Evolutionary conservation across 1,139 yeast species (phyloP), one percentile per base, ranked within the genome.

Genomic region (Yamadazyma friedrichii): DNA sequence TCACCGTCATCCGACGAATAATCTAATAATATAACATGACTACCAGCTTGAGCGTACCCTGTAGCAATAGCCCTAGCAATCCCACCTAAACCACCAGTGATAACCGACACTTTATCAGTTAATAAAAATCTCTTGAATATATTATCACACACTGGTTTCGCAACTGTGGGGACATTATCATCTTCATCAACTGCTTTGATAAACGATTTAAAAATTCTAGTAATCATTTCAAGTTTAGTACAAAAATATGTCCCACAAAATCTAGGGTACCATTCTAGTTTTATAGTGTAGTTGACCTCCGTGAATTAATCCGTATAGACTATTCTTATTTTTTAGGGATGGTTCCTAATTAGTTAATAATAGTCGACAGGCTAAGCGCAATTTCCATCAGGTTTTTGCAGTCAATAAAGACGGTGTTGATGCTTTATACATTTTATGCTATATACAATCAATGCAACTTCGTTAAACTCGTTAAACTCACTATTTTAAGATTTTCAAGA

Each of bases 41-140:
- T 93, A 38, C 95, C 95, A n/a, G 91, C 91, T 64, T 86, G 91
- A 39, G 91, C 88, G 55, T 70, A 85, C 0, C 88, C 93, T 54
- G 78, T 83, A 32, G 94, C 94, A 38, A 86, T 84, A 11, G 84
- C 85, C 49, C 66, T 70, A 10, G 95, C 95, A 54, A 88, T 87
- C 24, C 95, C 95, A 28, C 84, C 76, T 10, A 91, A 81, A 4
- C 91, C 84, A 31, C 96, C 96, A 10, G 95, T 85, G 47, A 88
- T 76, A 16, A 85, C 80, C 37, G 93, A 88, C 11, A 84, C 85
- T 61, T 85, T 85, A 13, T 88, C 89, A 65, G 80, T 82, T 46
- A 86, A 67, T 1, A 81, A 74, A 53, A 82, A 80, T 42, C 79
- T 58, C 33, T 74, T 76, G 40, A 71, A 53, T 37, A 66, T 62